Evolutionary conservation across 2,329 filamentous ascomycete species (phyloP), one percentile per base, ranked within the genome.

Genomic region (Coniochaeta hoffmannii): DNA sequence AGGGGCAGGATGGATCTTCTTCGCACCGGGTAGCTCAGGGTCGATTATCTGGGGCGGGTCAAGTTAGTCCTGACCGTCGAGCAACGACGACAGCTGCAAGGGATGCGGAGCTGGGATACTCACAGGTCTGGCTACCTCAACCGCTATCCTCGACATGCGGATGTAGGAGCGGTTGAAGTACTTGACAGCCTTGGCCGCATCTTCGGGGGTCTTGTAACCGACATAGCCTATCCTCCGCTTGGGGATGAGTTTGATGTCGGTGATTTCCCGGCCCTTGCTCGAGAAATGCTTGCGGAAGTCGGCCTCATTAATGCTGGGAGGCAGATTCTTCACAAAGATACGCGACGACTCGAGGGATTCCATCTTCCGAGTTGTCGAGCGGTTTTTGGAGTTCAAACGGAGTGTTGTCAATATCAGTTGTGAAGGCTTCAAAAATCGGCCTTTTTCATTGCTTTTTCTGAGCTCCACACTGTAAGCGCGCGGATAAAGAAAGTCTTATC

Each of bases 161-260:
- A 99, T 90, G 73, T 91, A 99, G 60, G 92, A 87, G 69, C 84
- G 90, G 77, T 99, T 92, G 79, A 97, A 97, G 76, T 96, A 96
- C 71, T 89, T 92, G 69, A 95, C 88, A 46, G 94, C 93, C 66
- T 86, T 83, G 56, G 82, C 77, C 56, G 94, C 94, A 68, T 90
- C 87, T 59, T 93, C 84, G 14, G 88, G 76, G 53, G 83, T 89
- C 73, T 89, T 92, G 78, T 93, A 97, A 60, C 94, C 94, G 58
- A 99, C 85, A 79, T 96, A 99, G 64, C 92, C 94, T 71, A 99
- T 97, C 63, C 92, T 84, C 65, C 94, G 85, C 66, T 91, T 86
- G 6, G 90, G 83, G 67, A 97, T 89, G 68, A 97, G 82, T 79
- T 96, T 96, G 65, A 91, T 83, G 74, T 99, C 94, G 54, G 93